Conservation (phyloP, 2,329 filamentous ascomycete genomes). For the Blastomyces silverae region DNA sequence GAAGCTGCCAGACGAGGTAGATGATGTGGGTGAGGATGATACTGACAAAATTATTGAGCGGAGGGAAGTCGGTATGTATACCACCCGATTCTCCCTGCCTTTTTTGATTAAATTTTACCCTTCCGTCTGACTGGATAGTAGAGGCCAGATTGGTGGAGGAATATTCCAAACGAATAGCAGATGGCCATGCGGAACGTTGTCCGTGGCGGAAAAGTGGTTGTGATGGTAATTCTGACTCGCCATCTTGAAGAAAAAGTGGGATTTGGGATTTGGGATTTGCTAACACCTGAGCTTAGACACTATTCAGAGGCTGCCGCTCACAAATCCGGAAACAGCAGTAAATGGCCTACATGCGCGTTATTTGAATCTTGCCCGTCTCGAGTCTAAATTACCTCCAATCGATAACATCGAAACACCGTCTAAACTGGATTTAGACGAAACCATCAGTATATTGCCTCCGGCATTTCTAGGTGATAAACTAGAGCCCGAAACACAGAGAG, state of each 20-base stretch:
- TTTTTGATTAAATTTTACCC: neutral
- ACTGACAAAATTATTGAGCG: conserved; percentile 38
- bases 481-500: neutral
- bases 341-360: conserved; percentile 57
- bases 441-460: conserved; percentile 29
- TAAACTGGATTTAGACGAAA: conserved; percentile 29
- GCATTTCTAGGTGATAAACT: conserved; percentile 17
- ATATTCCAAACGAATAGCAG: conserved; percentile 65
- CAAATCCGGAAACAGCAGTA: conserved; percentile 55
- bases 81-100: too few relatives aligned
- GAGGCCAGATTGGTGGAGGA: conserved; percentile 65
- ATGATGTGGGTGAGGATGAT: conserved; percentile 43
- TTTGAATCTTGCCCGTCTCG: conserved; percentile 44
- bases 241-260: neutral
- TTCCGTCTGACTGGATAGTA: conserved; percentile 21
- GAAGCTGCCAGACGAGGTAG: conserved; percentile 60
- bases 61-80: conserved; percentile 39
- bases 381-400: conserved; percentile 33
- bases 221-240: conserved; percentile 54
- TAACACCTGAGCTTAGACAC: conserved; percentile 43
- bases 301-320: conserved; percentile 59
- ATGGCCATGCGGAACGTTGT: conserved; percentile 72
- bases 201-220: conserved; percentile 84
- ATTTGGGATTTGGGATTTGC: neutral
- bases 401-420: conserved; percentile 31